Evolutionary conservation across 805 yeast genomes (phyloP).

Genomic region (Groenewaldozyma salmanticensis): DNA sequence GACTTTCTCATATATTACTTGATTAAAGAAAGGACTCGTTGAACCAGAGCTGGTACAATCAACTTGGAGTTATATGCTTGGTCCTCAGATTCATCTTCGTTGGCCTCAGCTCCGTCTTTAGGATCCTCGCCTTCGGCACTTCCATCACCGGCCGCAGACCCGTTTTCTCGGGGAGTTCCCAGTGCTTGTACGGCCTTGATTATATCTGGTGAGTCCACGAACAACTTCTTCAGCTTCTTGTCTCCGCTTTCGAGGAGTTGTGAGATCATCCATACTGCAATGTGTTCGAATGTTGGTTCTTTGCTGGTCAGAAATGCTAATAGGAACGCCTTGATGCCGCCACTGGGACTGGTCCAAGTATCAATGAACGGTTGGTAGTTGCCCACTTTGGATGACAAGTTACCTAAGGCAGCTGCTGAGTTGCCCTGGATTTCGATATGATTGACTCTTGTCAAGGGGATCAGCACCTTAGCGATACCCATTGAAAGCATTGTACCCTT

Average conservation of each 20-base stretch:
- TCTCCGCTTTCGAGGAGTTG: conserved; percentile 87
- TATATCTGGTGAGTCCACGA: conserved; percentile 26
- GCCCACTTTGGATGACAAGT: conserved; percentile 80
- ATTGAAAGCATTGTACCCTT: conserved; percentile 74
- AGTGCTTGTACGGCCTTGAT: conserved; percentile 25
- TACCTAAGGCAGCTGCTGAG: conserved; percentile 96
- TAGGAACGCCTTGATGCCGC: conserved; percentile 80
- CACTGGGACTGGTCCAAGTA: conserved; percentile 70
- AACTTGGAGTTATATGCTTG: conserved; percentile 25
- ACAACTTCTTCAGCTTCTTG: conserved; percentile 35
- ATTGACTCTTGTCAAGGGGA: conserved; percentile 80
- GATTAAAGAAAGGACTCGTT: conserved; percentile 21
- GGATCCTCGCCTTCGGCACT: background rate
- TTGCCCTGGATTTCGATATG: conserved; percentile 97
- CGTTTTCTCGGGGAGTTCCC: conserved; percentile 15
- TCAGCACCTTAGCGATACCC: conserved; percentile 76
- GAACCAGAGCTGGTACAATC: conserved; percentile 30
- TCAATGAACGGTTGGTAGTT: conserved; percentile 72
- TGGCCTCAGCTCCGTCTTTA: background rate
- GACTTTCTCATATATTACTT: too few species aligned
- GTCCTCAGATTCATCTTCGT: conserved; percentile 14
- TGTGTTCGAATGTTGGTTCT: conserved; percentile 93
- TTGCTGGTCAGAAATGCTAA: conserved; percentile 69
- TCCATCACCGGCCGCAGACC: background rate
- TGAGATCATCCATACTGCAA: conserved; percentile 92